Base-by-base conservation (phyloP, 768 basidiomycete species). In the Hygrophoropsis aurantiaca region DNA sequence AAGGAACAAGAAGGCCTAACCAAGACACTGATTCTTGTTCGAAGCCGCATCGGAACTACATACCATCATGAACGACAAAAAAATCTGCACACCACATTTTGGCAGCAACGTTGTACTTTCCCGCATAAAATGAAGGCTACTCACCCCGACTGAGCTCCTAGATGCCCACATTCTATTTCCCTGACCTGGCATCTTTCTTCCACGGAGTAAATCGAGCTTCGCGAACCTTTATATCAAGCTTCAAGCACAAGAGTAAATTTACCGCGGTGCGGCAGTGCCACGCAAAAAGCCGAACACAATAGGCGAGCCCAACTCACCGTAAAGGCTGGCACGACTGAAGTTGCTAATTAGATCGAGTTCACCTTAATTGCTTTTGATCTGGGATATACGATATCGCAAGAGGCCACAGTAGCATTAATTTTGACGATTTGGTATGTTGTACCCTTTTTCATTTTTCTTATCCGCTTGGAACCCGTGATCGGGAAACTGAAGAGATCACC, bases 401-500 rank as follows among this genome's bases (percentile, higher is more conserved):
- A 35, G 21, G 26, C 4, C 21, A 32, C 27, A 7, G 27, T 30
- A 30, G 27, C 7, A 7, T 30, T 7, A 13, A 30, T 13, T 6
- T n/a, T n/a, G n/a, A n/a, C n/a, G 21, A 9, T 11, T 44, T 20
- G 11, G 11, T 7, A 23, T 37, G 23, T 24, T 33, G 44, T 45
- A 45, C 25, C 35, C 38, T 11, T 19, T 19, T 35, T n/a, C n/a
- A n/a, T n/a, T 40, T 47, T 46, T 45, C 26, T 34, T 15, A 11
- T 11, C 38, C 34, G 25, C 37, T 51, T 45, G 38, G 3, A 40
- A 40, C 47, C 20, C 46, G 54, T 50, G 54, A 55, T 51, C 36
- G 26, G 42, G 20, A 26, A 51, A 49, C 45, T 49, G 46, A 57
- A 46, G 50, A 37, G 44, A 47, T 44, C 44, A 41, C 40, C 49